Evolutionary conservation across 176 grass and related monocot genomes (phyloP), one percentile per base, ranked within the genome.

Genomic region (Musa beccarii): DNA sequence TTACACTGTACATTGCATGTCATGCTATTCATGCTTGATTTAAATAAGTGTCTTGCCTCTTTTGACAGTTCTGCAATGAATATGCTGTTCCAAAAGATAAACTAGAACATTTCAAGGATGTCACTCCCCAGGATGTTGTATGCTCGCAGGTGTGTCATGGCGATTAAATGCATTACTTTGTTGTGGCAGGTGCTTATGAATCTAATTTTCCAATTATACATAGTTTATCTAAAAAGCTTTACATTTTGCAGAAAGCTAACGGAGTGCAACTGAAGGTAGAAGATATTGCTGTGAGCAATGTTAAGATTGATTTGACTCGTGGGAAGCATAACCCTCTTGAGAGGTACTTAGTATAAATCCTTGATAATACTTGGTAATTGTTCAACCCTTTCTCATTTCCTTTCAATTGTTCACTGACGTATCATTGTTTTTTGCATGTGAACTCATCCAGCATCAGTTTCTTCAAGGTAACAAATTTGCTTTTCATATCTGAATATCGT

Each of bases 61-160:
- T n/a, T 78, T 81, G 54, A 56, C 67, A 97, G 94, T 97, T 97
- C 80, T 97, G 94, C 81, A 97, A 97, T 61, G 77, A 97, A 13
- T 97, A 93, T 84, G 85, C 94, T 75, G 94, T 97, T 86, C 94
- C 94, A 75, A 97, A 85, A 76, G 90, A 97, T 59, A 93, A 89
- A 34, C 81, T 97, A 62, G 84, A 97, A 62, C 76, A 97, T 84
- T 97, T 97, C 69, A 93, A 97, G 81, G 73, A 90, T 34, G 55
- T 97, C 69, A 91, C 94, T 76, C 67, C 90, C 73, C 85, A 85
- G 15, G 94, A 97, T 50, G 72, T 97, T 80, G 76, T 97, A 81
- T 97, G 94, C 72, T 92, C 90, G 14, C 94, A 97, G 90, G 94
- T 97, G 55, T 63, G 17, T 26, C 8, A 17, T 56, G 15, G 28